Conservation (phyloP, 2,329 filamentous ascomycete genomes). For the Ascochyta rabiei region DNA sequence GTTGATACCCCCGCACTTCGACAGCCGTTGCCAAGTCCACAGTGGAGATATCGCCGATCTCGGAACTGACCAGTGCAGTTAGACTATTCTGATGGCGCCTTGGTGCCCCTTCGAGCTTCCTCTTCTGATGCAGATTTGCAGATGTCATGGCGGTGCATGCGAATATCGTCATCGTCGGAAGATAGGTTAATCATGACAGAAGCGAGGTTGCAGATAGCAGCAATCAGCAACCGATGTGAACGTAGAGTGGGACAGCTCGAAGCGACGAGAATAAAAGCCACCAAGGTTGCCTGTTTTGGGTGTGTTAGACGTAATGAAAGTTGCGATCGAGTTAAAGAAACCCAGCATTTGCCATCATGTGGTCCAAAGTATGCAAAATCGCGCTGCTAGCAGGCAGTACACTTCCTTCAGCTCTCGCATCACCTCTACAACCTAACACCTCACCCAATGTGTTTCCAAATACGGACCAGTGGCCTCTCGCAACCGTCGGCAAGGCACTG, state of each 20-base stretch:
- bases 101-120: slow-evolving; percentile 24
- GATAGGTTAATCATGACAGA: slow-evolving; percentile 1
- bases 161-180: slow-evolving; percentile 16
- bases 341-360: slow-evolving; percentile 10
- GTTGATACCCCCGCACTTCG: slow-evolving; percentile 6
- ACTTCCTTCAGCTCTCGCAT: slow-evolving; percentile 12
- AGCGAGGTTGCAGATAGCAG: slow-evolving; percentile 18
- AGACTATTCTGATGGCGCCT: slow-evolving; percentile 8
- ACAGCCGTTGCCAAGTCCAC: slow-evolving; percentile 5
- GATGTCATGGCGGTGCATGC: slow-evolving; percentile 15
- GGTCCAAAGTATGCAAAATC: slow-evolving; percentile 8
- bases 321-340: too few relatives aligned
- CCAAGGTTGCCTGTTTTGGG: background rate
- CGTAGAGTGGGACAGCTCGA: background rate
- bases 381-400: slow-evolving; percentile 11
- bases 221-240: background rate
- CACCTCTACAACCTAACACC: slow-evolving; percentile 21
- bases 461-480: slow-evolving; percentile 45
- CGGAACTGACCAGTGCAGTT: background rate
- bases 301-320: too few relatives aligned
- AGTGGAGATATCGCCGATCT: slow-evolving; percentile 5
- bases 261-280: background rate
- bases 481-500: slow-evolving; percentile 36
- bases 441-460: slow-evolving; percentile 22
- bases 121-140: slow-evolving; percentile 20